phyloP scores from a whole-genome alignment of 768 basidiomycete genomes.

The Cystobasidium tubakii region DNA sequence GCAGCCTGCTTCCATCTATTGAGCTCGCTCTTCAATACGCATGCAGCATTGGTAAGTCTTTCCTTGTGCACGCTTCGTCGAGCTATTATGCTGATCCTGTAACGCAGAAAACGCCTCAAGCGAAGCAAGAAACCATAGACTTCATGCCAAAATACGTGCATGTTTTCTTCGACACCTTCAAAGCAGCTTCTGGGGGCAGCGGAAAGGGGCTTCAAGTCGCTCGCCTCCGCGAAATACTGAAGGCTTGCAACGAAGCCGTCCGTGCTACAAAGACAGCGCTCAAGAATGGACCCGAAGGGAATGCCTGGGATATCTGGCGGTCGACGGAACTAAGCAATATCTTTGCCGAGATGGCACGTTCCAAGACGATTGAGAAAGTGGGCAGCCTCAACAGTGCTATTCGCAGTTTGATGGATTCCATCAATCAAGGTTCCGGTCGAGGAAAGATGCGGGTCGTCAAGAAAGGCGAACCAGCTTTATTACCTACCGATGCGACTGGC shows the following conservation, averaged over 20 bases:
- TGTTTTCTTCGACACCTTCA: constrained; percentile 11
- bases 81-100: neutral
- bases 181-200: constrained; percentile 11
- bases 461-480: neutral
- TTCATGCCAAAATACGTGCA: neutral
- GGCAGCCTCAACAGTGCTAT: neutral
- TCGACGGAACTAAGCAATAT: neutral
- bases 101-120: constrained; percentile 13
- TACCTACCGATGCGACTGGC: neutral
- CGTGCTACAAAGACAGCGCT: neutral
- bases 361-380: neutral
- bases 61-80: neutral
- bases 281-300: neutral
- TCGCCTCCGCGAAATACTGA: constrained; percentile 22
- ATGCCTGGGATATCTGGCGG: constrained; percentile 10
- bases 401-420: neutral
- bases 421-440: constrained; percentile 16
- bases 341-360: neutral
- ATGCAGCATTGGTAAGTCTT: constrained; percentile 14
- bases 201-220: constrained; percentile 10
- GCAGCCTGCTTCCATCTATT: neutral
- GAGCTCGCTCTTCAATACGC: neutral
- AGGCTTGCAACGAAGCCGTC: constrained; percentile 10
- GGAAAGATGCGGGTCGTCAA: neutral
- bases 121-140: neutral